phyloP scores from a whole-genome alignment of 164 flowering plant species.

The Houttuynia cordata region DNA sequence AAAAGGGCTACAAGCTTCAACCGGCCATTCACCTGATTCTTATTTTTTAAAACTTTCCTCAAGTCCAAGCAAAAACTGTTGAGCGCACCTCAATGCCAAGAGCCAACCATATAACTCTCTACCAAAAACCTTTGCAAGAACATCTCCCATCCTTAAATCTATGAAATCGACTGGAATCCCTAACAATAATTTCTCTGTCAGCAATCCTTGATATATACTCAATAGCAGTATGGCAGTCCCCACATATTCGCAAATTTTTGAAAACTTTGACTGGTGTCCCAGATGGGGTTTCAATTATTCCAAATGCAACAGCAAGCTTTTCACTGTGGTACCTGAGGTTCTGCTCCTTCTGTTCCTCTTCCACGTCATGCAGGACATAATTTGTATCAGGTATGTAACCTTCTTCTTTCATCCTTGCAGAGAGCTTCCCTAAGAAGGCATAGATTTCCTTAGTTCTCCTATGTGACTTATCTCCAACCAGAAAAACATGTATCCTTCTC shows the following conservation, averaged over 20 bases:
- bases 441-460: constrained; percentile 17
- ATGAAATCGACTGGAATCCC: constrained; percentile 25
- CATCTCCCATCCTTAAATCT: constrained; percentile 21
- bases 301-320: constrained; percentile 30
- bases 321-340: constrained; percentile 24
- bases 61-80: too few relatives aligned
- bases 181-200: constrained; percentile 18
- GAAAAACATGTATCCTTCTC: constrained; percentile 14
- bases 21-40: too few relatives aligned
- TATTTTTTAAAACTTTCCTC: too few relatives aligned
- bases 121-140: constrained; percentile 27
- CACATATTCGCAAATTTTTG: constrained; percentile 26
- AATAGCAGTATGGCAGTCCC: constrained; percentile 23
- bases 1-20: too few relatives aligned
- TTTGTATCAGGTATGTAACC: constrained; percentile 27
- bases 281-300: constrained; percentile 22
- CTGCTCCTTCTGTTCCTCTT: constrained; percentile 26
- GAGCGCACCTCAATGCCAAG: too few relatives aligned
- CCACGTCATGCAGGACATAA: constrained; percentile 24
- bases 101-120: background rate
- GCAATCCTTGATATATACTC: constrained; percentile 19
- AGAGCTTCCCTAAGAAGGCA: constrained; percentile 14
- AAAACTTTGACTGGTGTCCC: constrained; percentile 22
- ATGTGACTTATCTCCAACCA: constrained; percentile 23
- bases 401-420: constrained; percentile 25